Conservation (phyloP, 164 flowering plant species). For the Stephania cephalantha region DNA sequence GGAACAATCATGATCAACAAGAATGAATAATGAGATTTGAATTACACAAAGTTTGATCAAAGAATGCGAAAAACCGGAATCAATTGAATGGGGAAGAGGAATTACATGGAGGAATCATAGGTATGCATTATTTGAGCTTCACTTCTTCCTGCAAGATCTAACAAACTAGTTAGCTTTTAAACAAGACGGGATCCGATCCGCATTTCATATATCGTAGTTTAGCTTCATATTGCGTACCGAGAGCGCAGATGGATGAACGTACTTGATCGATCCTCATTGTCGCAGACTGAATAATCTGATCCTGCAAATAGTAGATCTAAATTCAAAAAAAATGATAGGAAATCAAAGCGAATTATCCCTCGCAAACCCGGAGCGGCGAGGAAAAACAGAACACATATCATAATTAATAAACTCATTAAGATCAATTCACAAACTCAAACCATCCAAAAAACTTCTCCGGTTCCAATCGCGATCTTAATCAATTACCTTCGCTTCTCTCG, state of each 20-base stretch:
- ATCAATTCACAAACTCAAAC: not conserved
- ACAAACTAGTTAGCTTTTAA: not conserved
- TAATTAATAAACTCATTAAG: not conserved
- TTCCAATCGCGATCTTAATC: not conserved
- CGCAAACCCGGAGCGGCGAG: not conserved
- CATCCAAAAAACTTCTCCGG: not conserved
- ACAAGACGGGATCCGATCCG: not conserved
- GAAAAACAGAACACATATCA: not conserved
- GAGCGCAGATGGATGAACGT: not conserved
- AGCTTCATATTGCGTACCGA: not conserved
- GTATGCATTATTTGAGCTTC: conserved; percentile 25
- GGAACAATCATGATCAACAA: not conserved
- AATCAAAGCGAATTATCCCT: not conserved
- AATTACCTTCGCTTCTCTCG: not conserved
- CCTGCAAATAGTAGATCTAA: not conserved
- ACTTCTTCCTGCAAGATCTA: conserved; percentile 24
- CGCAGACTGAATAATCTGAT: not conserved
- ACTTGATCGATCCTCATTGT: conserved; percentile 4
- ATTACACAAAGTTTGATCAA: too few species aligned
- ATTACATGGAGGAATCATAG: conserved; percentile 20
- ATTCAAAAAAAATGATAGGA: not conserved
- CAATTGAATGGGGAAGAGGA: not conserved
- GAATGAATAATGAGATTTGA: too few species aligned
- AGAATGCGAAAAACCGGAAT: too few species aligned
- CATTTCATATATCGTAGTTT: not conserved